Evolutionary conservation across 139 green algal genomes (phyloP), one percentile per base, ranked within the genome.

Genomic region (Mesostigma viride): DNA sequence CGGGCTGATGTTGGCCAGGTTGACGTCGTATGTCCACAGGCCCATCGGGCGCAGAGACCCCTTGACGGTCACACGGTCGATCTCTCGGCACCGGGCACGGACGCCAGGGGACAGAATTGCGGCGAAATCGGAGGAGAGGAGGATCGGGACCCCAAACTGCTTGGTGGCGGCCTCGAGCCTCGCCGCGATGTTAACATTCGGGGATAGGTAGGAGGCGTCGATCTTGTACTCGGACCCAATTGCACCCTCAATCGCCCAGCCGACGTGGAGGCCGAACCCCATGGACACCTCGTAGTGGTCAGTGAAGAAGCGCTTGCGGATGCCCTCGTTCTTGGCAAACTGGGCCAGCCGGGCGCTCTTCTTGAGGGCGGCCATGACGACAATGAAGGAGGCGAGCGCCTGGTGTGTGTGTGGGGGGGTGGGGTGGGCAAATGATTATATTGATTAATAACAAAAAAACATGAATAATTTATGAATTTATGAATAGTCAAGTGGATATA

Each of bases 101-200:
- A 84, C 75, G 1, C 44, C 44, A 20, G 64, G 63, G 14, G 76
- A 84, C 6, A 91, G 76, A 58, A 86, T 85, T 61, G 74, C 59
- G 20, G 86, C 85, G 66, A 97, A 95, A 47, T 85, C 77, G 26
- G 86, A 78, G 8, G 68, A 81, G 58, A 96, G 69, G 56, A 97
- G 83, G 32, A 97, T 73, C 35, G 80, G 68, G 32, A 82, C 77
- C 17, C 85, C 79, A 70, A 94, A 97, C 84, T 96, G 53, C 65
- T 72, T 69, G 27, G 90, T 96, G 62, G 89, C 90, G 0, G 90
- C 88, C 72, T 98, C 91, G 60, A 98, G 83, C 4, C 91, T 79
- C 5, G 83, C 86, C 2, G 91, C 89, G 82, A 98, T 94, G 84
- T 98, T 98, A 48, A 98, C 91, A 74, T 96, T 92, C 33, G 91